phyloP scores from a whole-genome alignment of 495 filamentous ascomycete genomes.

The Xylaria cubensis region DNA sequence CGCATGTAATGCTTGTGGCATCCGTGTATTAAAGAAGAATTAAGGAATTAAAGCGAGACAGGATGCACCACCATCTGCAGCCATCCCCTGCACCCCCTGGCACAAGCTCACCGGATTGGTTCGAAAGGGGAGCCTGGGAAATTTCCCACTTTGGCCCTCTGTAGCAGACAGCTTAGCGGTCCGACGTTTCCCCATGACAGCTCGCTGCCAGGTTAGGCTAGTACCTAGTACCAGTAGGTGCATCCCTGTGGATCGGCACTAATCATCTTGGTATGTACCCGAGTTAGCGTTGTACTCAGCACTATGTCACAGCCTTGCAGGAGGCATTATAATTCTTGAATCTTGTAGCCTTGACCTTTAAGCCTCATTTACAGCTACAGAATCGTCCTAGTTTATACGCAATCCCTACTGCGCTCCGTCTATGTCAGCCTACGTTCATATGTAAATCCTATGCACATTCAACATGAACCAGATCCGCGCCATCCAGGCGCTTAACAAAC shows the following conservation, averaged over 20 bases:
- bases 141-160: slow-evolving; percentile 10
- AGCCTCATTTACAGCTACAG: background rate
- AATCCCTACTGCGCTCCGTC: background rate
- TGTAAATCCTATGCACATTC: slow-evolving; percentile 10
- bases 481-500: slow-evolving; percentile 92
- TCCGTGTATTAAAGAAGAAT: slow-evolving; percentile 27
- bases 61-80: slow-evolving; percentile 26
- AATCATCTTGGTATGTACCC: background rate
- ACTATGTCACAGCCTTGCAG: slow-evolving; percentile 12
- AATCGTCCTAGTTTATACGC: background rate
- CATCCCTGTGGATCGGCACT: slow-evolving; percentile 3
- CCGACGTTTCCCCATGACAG: slow-evolving; percentile 39
- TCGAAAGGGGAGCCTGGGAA: slow-evolving; percentile 14
- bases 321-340: slow-evolving; percentile 10
- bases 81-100: slow-evolving; percentile 34
- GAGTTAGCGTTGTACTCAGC: background rate
- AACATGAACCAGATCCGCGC: slow-evolving; percentile 91
- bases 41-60: slow-evolving; percentile 21
- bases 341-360: background rate
- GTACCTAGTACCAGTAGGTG: background rate
- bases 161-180: slow-evolving; percentile 28
- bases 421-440: background rate
- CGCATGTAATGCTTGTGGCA: slow-evolving; percentile 22
- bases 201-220: background rate
- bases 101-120: slow-evolving; percentile 31